These are phyloP conservation scores for Drosera capensis DNA, from an alignment of 148 eudicot species.

Conservation along the genomic window DNA sequence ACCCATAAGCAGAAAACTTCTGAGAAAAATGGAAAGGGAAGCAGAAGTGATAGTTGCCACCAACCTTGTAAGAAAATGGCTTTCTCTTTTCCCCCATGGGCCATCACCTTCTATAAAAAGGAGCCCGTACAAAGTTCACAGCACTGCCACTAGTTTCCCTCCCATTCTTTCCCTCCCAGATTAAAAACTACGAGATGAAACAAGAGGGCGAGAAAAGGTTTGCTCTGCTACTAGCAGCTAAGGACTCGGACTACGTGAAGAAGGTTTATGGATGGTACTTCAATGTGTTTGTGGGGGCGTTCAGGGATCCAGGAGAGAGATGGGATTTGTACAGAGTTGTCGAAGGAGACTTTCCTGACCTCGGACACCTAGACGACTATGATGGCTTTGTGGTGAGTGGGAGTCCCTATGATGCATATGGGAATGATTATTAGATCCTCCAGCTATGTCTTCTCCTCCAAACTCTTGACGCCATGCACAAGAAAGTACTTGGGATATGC, in stretches of 20 bases:
- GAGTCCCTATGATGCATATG: constrained; percentile 58
- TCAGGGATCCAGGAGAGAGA: constrained; percentile 46
- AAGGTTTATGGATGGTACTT: constrained; percentile 53
- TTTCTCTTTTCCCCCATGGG: too few species aligned
- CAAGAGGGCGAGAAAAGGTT: constrained; percentile 20
- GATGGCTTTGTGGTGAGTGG: constrained; percentile 73
- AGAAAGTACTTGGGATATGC: constrained; percentile 64
- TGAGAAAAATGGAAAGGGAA: too few species aligned
- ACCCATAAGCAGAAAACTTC: too few species aligned
- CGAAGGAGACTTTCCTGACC: constrained; percentile 50
- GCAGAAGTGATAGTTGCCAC: too few species aligned
- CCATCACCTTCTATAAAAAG: too few species aligned
- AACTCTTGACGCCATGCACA: constrained; percentile 32
- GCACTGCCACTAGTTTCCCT: background rate
- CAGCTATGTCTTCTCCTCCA: constrained; percentile 44
- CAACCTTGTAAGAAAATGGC: too few species aligned
- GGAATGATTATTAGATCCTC: constrained; percentile 49
- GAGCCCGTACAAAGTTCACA: too few species aligned
- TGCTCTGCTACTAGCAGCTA: constrained; percentile 43
- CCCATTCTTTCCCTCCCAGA: background rate
- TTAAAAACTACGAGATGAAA: background rate
- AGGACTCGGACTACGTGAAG: constrained; percentile 56
- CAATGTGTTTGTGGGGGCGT: constrained; percentile 41
- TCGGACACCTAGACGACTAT: constrained; percentile 27
- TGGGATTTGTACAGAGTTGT: constrained; percentile 67